Percentiles rank a stretch among this genome's conserved stretches.
Evolutionary conservation across 257 asterid genomes (phyloP).

Genomic region (Nyctanthes arbortristis): DNA sequence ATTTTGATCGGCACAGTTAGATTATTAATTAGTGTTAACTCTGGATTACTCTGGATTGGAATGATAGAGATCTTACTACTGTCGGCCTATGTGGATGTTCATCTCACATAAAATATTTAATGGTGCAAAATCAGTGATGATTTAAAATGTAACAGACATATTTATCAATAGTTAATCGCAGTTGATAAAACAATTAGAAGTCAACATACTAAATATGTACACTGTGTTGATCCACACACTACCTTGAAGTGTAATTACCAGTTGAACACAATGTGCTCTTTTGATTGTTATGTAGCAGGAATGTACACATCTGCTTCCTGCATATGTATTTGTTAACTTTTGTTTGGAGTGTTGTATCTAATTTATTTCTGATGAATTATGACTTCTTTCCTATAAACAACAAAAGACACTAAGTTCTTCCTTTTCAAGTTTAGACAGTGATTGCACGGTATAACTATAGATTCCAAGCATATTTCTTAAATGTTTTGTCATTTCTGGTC

Average conservation of each 20-base stretch:
- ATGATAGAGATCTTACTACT: slow-evolving; percentile 1
- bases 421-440: slow-evolving; percentile 2
- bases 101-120: neutral
- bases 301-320: neutral
- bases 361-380: neutral
- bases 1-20: neutral
- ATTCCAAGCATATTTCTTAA: slow-evolving; percentile 16
- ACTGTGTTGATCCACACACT: neutral
- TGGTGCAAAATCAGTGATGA: slow-evolving; percentile 5
- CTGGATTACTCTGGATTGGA: neutral
- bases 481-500: slow-evolving; percentile 16
- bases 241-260: neutral
- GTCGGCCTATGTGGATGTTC: neutral
- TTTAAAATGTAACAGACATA: neutral
- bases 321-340: slow-evolving; percentile 12
- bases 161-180: neutral
- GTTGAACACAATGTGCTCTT: slow-evolving; percentile 8
- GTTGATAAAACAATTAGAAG: slow-evolving; percentile 1
- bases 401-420: neutral
- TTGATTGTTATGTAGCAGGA: slow-evolving; percentile 4
- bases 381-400: neutral
- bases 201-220: neutral
- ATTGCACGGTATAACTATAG: neutral
- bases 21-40: neutral
- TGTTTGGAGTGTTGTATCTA: neutral